Evolutionary conservation across 441 rosid species (phyloP), one percentile per base, ranked within the genome.

Genomic region (Gossypium schwendimanii): DNA sequence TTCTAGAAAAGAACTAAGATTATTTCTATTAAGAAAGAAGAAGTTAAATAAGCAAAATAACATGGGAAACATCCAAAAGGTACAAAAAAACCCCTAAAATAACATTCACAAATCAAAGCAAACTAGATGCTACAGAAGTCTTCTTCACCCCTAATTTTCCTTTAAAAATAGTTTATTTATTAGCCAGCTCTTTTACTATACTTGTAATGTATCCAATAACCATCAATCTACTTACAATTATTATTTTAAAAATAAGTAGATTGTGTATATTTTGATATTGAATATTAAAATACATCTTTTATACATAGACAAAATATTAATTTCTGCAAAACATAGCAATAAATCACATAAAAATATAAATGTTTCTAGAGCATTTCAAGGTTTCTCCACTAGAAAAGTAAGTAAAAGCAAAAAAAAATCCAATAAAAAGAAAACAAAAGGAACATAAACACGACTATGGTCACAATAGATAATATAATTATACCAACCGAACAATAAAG

Each of bases 401-500:
- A 50, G 4, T 44, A 52, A 54, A 73, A 44, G 41, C 49, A 54
- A 77, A 47, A 6, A 61, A 20, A 73, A 31, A 31, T 31, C 7
- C 36, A 31, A 31, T 31, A 31, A 5, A 20, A 50, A 10, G 65
- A 18, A 33, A 47, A 66, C 28, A 52, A 52, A 59, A 61, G 15
- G 47, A 61, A 53, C 8, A 70, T 12, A 41, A 63, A 59, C 31
- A 67, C 0, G 14, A 12, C 36, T 31, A 31, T 41, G 72, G 73
- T 69, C 67, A 57, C 17, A 75, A 26, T 14, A 53, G 54, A 81
- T 71, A 72, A 70, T 63, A 69, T 60, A 61, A 79, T 65, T 82
- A 70, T 73, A 91, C 97, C 77, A 79, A 95, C 99, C 99, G 80
- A 64, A 95, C 87, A 84, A 93, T 84, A 82, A 74, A 88, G 75